Percentiles rank a stretch among this genome's conserved stretches.
phyloP scores from a whole-genome alignment of 2,329 filamentous ascomycete species.

The Hypocrella siamensis region DNA sequence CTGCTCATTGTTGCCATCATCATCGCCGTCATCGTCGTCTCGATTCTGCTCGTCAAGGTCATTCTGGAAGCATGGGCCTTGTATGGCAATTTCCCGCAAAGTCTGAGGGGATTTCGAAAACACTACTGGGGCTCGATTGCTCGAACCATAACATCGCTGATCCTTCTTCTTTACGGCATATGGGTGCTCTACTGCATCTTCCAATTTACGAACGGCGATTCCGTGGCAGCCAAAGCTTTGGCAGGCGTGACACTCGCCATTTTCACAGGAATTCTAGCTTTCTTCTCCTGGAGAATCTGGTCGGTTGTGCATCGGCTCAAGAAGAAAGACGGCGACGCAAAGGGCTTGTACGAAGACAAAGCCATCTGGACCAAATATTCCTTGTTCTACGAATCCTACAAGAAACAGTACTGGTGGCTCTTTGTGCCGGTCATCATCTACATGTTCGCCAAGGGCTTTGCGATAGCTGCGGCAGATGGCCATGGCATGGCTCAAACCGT shows the following conservation, averaged over 20 bases:
- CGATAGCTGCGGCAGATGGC: slow-evolving; percentile 73
- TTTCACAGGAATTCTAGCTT: slow-evolving; percentile 68
- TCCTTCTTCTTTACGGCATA: slow-evolving; percentile 81
- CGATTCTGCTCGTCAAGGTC: slow-evolving; percentile 80
- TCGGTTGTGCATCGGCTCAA: slow-evolving; percentile 59
- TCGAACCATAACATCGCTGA: slow-evolving; percentile 76
- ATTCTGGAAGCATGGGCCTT: slow-evolving; percentile 82
- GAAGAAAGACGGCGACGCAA: slow-evolving; percentile 55
- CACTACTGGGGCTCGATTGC: slow-evolving; percentile 92
- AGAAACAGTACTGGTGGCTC: slow-evolving; percentile 91
- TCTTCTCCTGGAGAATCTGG: slow-evolving; percentile 77
- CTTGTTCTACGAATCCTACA: slow-evolving; percentile 93
- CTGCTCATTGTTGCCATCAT: slow-evolving; percentile 79
- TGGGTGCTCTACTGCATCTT: slow-evolving; percentile 96
- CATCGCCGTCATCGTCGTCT: slow-evolving; percentile 67
- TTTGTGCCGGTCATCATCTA: slow-evolving; percentile 84
- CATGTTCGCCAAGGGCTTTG: slow-evolving; percentile 75
- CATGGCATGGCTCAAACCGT: slow-evolving; percentile 70
- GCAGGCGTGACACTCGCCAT: slow-evolving; percentile 66
- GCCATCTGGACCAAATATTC: slow-evolving; percentile 89
- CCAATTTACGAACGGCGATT: slow-evolving; percentile 87
- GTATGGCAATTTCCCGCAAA: slow-evolving; percentile 72
- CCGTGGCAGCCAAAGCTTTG: slow-evolving; percentile 76
- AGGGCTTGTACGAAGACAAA: slow-evolving; percentile 73
- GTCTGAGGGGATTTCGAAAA: slow-evolving; percentile 71